phyloP scores from a whole-genome alignment of 495 filamentous ascomycete species.

The Penicillium angulare region DNA sequence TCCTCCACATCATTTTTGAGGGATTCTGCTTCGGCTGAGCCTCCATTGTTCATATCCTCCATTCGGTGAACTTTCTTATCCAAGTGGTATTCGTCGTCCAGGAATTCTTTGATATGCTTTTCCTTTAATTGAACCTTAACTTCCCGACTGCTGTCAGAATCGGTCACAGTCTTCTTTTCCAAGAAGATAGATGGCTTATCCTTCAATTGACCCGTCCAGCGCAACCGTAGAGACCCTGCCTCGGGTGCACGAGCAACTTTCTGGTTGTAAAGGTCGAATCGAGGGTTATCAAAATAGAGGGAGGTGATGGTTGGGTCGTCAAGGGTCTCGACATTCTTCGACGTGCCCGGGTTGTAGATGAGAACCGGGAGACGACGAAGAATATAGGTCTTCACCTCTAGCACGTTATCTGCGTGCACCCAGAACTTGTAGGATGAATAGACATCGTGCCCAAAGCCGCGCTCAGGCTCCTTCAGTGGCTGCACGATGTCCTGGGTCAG shows the following conservation, averaged over 20 bases:
- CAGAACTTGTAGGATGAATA: conserved; percentile 98
- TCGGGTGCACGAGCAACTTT: conserved; percentile 78
- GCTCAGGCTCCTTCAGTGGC: conserved; percentile 37
- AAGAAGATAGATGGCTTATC: conserved; percentile 74
- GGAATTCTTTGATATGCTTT: conserved; percentile 88
- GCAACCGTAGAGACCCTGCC: conserved; percentile 77
- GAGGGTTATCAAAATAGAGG: conserved; percentile 88
- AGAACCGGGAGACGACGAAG: conserved; percentile 85
- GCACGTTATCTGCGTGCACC: conserved; percentile 90
- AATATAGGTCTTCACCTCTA: conserved; percentile 94
- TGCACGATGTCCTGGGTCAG: conserved; percentile 55
- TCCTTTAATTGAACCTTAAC: conserved; percentile 81
- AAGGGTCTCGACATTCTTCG: conserved; percentile 71
- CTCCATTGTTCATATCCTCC: conserved; percentile 62
- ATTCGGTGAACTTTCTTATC: conserved; percentile 87
- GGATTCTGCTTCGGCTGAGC: conserved; percentile 51
- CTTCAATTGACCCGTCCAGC: conserved; percentile 87
- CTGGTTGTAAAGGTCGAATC: conserved; percentile 79
- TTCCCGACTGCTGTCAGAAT: conserved; percentile 71
- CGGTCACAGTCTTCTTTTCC: conserved; percentile 84
- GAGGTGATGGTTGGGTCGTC: conserved; percentile 90
- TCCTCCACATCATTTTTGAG: conserved; percentile 71
- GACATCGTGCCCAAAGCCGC: conserved; percentile 53
- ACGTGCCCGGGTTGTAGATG: conserved; percentile 83
- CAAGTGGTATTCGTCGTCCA: conserved; percentile 84